These are phyloP conservation scores for Pleurotus salmoneostramineus DNA, from an alignment of 768 basidiomycete species.

Conservation along the genomic window DNA sequence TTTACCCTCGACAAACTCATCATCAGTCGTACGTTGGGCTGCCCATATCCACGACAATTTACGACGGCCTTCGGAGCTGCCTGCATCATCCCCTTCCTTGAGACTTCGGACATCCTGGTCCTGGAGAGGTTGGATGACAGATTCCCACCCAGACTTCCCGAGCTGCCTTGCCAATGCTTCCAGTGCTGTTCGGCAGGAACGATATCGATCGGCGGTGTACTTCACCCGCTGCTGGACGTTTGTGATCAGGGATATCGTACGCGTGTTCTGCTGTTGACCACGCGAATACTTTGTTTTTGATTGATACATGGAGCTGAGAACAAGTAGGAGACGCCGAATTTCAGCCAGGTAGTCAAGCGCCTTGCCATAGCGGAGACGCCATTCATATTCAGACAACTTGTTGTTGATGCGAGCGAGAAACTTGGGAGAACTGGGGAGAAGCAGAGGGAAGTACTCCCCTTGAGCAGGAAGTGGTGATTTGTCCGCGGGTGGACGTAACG, in stretches of 20 bases:
- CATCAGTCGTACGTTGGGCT: no score
- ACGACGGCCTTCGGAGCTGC: not conserved
- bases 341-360: conserved; percentile 13
- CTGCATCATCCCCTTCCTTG: not conserved
- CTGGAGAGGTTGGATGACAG: not conserved
- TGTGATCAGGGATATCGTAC: not conserved
- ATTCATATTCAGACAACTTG: not conserved
- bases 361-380: conserved; percentile 9
- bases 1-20: no score
- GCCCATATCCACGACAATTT: conserved; percentile 9
- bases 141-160: not conserved
- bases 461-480: not conserved
- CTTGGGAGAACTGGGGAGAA: not conserved
- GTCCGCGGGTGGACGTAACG: not conserved
- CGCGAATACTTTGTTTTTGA: conserved; percentile 10
- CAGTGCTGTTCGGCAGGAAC: not conserved
- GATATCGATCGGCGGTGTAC: conserved; percentile 1
- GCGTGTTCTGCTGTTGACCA: not conserved
- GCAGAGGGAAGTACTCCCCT: not conserved
- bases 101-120: conserved; percentile 1
- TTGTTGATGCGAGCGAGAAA: not conserved
- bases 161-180: not conserved
- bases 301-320: conserved; percentile 7
- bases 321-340: conserved; percentile 8
- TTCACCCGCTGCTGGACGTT: conserved; percentile 1